Conservation (phyloP, 805 yeast species). For the Zygosaccharomyces pseudorouxii region DNA sequence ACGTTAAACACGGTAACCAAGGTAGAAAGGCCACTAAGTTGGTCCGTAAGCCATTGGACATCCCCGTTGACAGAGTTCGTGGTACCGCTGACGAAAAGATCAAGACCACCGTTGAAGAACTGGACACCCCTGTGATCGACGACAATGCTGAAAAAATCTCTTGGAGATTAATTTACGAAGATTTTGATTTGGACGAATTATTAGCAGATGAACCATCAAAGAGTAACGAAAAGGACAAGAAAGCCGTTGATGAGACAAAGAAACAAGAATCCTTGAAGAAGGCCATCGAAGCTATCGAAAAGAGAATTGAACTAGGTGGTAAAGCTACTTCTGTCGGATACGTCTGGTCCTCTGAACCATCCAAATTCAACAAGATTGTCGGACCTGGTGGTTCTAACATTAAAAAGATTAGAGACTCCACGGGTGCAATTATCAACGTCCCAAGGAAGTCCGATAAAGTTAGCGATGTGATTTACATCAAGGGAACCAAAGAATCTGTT, state of each 20-base stretch:
- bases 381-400: conserved; percentile 75
- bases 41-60: conserved; percentile 40
- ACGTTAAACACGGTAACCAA: conserved; percentile 54
- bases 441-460: conserved; percentile 55
- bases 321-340: conserved; percentile 51
- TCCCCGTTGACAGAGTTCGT: conserved; percentile 45
- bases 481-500: conserved; percentile 56
- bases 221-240: conserved; percentile 46
- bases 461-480: conserved; percentile 51
- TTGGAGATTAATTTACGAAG: conserved; percentile 56
- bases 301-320: conserved; percentile 45
- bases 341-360: conserved; percentile 53
- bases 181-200: conserved; percentile 29
- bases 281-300: conserved; percentile 40
- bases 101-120: conserved; percentile 46
- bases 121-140: conserved; percentile 23
- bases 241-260: conserved; percentile 39
- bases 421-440: conserved; percentile 55
- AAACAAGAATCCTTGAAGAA: conserved; percentile 44
- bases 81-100: conserved; percentile 40
- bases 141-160: conserved; percentile 43
- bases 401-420: conserved; percentile 52
- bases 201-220: conserved; percentile 34
- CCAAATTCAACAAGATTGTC: conserved; percentile 55
- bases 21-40: conserved; percentile 48